Conservation (phyloP, 139 green algal genomes). For the Zygnema cylindricum region DNA sequence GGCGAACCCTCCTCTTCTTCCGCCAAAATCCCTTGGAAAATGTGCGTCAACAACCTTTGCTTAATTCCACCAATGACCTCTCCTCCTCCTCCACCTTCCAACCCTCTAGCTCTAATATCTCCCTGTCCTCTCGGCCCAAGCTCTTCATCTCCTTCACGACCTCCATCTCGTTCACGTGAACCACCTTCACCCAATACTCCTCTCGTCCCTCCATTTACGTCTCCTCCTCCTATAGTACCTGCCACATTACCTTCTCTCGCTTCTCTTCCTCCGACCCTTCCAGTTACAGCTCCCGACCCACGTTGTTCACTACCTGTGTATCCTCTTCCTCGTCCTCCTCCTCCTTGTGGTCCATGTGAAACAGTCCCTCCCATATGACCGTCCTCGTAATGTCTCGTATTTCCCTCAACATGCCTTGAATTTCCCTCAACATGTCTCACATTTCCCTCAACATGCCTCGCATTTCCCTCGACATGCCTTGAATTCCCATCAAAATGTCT, state of each 20-base stretch:
- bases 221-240: background rate
- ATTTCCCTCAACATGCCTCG: too few relatives aligned
- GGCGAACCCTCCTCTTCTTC: constrained; percentile 6
- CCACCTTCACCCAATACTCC: background rate
- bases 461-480: too few relatives aligned
- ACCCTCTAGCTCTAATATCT: background rate
- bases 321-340: background rate
- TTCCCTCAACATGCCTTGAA: too few relatives aligned
- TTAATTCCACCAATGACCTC: constrained; percentile 49
- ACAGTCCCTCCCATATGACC: too few relatives aligned
- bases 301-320: background rate
- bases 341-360: too few relatives aligned
- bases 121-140: background rate
- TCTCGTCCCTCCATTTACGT: background rate
- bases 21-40: constrained; percentile 26
- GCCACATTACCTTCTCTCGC: background rate
- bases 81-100: background rate
- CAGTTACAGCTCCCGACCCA: background rate
- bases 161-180: background rate
- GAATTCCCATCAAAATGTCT: too few relatives aligned
- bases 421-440: too few relatives aligned
- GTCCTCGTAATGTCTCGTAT: too few relatives aligned
- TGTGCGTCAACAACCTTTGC: constrained; percentile 59
- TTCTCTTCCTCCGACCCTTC: background rate
- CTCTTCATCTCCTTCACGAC: background rate